A percentile compares a stretch with the other conserved stretches of the same genome.
Conservation (phyloP, 2,329 filamentous ascomycete genomes). For the Chalara sp. region DNA sequence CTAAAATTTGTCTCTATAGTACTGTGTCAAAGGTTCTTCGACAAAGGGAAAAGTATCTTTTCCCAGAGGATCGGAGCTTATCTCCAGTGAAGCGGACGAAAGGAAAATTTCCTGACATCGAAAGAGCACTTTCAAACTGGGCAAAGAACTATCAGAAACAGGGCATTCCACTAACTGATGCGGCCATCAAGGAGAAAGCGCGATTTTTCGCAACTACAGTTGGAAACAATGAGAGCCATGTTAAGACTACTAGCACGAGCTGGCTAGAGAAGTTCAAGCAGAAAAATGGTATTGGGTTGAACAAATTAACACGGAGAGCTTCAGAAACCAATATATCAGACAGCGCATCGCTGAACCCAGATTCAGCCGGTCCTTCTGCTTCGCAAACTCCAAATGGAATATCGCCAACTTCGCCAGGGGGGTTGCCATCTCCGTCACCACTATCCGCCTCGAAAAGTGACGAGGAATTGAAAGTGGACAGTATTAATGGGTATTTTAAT, state of each 20-base stretch:
- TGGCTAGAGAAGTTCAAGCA: conserved; percentile 97
- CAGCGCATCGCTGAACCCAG: conserved; percentile 48
- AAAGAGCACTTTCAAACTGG: conserved; percentile 84
- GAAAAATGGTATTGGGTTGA: conserved; percentile 43
- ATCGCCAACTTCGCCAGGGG: conserved; percentile 67
- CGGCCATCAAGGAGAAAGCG: conserved; percentile 80
- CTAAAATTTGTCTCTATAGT: conserved; percentile 43
- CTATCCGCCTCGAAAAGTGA: conserved; percentile 59
- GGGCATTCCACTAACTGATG: conserved; percentile 67
- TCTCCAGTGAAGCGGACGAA: conserved; percentile 79
- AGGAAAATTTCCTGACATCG: conserved; percentile 83
- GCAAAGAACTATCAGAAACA: conserved; percentile 73
- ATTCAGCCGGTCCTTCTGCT: conserved; percentile 46
- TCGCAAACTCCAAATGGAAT: conserved; percentile 58
- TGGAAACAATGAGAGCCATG: conserved; percentile 62
- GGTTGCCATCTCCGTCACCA: conserved; percentile 60
- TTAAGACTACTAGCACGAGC: conserved; percentile 63
- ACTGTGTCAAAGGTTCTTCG: conserved; percentile 98
- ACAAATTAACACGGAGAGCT: conserved; percentile 46
- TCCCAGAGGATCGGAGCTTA: conserved; percentile 68
- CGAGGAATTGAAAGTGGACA: conserved; percentile 58
- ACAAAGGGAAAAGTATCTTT: conserved; percentile 90
- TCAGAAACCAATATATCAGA: conserved; percentile 68
- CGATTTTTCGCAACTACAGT: conserved; percentile 71
- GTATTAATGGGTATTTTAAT: conserved; percentile 46